Conservation (phyloP, 345 rosid genomes). For the Lepidium didymum region DNA sequence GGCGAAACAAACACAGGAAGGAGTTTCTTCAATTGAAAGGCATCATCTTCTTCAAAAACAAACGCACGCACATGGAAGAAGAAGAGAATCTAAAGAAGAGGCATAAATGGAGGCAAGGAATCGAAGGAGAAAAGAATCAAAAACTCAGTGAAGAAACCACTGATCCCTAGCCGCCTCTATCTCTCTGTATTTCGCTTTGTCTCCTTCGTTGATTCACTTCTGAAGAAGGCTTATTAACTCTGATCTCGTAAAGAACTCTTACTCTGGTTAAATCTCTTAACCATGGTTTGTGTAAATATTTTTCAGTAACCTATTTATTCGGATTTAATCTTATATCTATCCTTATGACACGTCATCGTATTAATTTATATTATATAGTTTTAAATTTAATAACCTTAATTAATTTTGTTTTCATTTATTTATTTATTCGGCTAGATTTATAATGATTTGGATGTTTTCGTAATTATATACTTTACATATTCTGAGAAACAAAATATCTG, state of each 20-base stretch:
- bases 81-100: neutral
- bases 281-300: constrained; percentile 22
- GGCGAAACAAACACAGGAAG: neutral
- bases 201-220: constrained; percentile 20
- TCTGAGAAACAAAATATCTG: neutral
- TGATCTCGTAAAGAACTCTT: neutral
- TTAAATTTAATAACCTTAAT: neutral
- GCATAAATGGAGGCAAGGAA: constrained; percentile 18
- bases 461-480: constrained; percentile 5
- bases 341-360: constrained; percentile 18
- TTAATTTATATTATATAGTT: neutral
- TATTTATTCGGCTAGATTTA: neutral
- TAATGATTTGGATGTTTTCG: neutral
- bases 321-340: neutral
- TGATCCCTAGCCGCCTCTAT: constrained; percentile 28
- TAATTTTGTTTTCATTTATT: neutral
- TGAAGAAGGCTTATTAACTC: constrained; percentile 27
- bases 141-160: constrained; percentile 15
- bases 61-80: constrained; percentile 8
- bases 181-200: constrained; percentile 4
- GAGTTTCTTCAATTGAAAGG: neutral
- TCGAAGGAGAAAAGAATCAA: neutral
- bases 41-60: neutral
- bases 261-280: constrained; percentile 27
- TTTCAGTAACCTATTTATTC: neutral